Conservation (phyloP, 805 yeast genomes). For the Saturnispora dispora region DNA sequence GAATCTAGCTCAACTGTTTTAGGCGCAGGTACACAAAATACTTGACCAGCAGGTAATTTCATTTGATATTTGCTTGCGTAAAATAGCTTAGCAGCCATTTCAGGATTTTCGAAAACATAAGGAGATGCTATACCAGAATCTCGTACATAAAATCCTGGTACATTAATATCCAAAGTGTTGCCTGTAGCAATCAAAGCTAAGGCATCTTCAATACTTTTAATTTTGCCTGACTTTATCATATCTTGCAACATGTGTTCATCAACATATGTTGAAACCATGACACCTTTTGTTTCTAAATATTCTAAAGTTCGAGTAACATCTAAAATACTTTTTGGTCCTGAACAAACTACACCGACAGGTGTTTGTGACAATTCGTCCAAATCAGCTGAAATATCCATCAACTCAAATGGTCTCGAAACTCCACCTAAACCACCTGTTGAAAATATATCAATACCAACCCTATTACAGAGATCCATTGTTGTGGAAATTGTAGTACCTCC, state of each 20-base stretch:
- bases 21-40: constrained; percentile 83
- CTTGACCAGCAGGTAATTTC: constrained; percentile 54
- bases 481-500: constrained; percentile 92
- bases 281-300: constrained; percentile 85
- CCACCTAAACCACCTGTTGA: constrained; percentile 95
- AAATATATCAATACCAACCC: constrained; percentile 74
- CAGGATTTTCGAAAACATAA: constrained; percentile 43
- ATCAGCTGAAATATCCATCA: constrained; percentile 79
- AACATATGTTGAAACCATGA: constrained; percentile 58
- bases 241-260: constrained; percentile 16
- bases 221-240: neutral
- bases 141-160: constrained; percentile 79
- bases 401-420: constrained; percentile 70
- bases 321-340: constrained; percentile 82
- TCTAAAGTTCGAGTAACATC: constrained; percentile 79
- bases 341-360: constrained; percentile 82
- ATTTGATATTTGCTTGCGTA: constrained; percentile 37
- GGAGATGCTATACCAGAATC: constrained; percentile 72
- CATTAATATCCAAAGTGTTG: constrained; percentile 14
- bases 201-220: neutral
- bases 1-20: constrained; percentile 47
- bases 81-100: constrained; percentile 56
- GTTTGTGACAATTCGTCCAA: constrained; percentile 76
- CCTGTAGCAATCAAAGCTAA: constrained; percentile 1
- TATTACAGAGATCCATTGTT: constrained; percentile 71